phyloP scores from a whole-genome alignment of 768 basidiomycete species.

The Chalciporus chontae region DNA sequence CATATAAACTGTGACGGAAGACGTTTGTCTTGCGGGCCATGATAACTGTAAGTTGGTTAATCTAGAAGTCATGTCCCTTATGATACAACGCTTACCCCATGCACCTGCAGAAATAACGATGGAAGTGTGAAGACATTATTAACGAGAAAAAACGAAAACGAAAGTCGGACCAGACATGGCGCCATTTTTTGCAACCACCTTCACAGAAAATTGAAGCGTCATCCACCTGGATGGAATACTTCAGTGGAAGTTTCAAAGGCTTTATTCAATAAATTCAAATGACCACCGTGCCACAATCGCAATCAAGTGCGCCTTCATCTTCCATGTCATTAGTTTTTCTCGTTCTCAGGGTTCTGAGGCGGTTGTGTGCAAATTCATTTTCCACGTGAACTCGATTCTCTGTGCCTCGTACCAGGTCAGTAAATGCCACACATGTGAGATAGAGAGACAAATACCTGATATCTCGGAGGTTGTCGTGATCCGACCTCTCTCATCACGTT shows the following conservation, averaged over 20 bases:
- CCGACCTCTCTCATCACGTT: conserved; percentile 6
- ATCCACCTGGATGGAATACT: conserved; percentile 40
- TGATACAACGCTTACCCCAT: conserved; percentile 32
- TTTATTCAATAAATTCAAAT: not conserved
- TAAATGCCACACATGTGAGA: not conserved
- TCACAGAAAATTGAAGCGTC: conserved; percentile 64
- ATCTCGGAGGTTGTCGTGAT: conserved; percentile 41
- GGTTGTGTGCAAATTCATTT: not conserved
- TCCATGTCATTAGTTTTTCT: conserved; percentile 11
- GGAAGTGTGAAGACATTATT: not conserved
- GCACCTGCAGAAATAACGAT: conserved; percentile 26
- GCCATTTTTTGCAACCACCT: conserved; percentile 70
- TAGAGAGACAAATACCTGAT: conserved; percentile 35
- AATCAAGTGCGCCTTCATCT: conserved; percentile 47
- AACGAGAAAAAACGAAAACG: not conserved
- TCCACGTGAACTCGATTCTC: conserved; percentile 29
- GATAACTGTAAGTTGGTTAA: conserved; percentile 44
- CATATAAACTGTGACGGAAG: conserved; percentile 63
- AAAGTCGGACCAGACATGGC: conserved; percentile 63
- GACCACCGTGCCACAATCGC: conserved; percentile 67
- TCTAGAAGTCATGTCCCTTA: not conserved
- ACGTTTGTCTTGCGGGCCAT: conserved; percentile 52
- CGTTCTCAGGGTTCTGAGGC: conserved; percentile 1
- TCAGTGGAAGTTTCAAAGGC: not conserved
- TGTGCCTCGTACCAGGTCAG: conserved; percentile 22